Conservation (phyloP, 768 basidiomycete genomes). For the Kwoniella sp. region DNA sequence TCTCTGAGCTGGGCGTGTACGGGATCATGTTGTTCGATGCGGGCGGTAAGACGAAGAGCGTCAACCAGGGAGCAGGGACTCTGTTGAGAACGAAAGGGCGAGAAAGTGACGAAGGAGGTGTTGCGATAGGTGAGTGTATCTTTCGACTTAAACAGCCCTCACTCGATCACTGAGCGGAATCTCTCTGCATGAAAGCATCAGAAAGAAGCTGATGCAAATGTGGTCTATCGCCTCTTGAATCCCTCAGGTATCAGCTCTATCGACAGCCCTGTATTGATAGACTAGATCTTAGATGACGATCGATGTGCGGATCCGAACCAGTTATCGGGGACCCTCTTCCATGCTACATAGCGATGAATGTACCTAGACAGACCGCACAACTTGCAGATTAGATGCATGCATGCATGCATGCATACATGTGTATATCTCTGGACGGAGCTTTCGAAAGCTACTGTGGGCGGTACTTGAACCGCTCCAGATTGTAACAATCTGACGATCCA, state of each 20-base stretch:
- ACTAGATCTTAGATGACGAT: constrained; percentile 14
- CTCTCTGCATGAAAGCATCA: no score
- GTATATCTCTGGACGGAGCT: no score
- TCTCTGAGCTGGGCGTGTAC: constrained; percentile 90
- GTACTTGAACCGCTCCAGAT: no score
- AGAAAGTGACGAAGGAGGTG: constrained; percentile 89
- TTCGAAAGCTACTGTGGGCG: no score
- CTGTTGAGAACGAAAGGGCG: constrained; percentile 85
- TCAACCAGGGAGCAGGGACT: constrained; percentile 76
- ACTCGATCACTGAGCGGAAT: constrained; percentile 61
- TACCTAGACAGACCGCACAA: neutral
- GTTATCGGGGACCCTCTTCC: no score
- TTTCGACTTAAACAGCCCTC: constrained; percentile 4
- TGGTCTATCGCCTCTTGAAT: no score
- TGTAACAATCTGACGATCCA: no score
- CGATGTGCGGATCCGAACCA: no score
- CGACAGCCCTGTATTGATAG: constrained; percentile 44
- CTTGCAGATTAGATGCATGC: no score
- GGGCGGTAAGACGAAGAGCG: constrained; percentile 50
- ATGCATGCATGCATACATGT: neutral
- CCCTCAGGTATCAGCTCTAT: constrained; percentile 48
- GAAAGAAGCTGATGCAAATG: constrained; percentile 66
- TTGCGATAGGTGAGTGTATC: constrained; percentile 68
- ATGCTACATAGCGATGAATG: neutral
- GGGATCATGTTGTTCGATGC: constrained; percentile 79